These are phyloP conservation scores for Aureobasidium sp. DNA, from an alignment of 2,329 filamentous ascomycete species.

Conservation along the genomic window DNA sequence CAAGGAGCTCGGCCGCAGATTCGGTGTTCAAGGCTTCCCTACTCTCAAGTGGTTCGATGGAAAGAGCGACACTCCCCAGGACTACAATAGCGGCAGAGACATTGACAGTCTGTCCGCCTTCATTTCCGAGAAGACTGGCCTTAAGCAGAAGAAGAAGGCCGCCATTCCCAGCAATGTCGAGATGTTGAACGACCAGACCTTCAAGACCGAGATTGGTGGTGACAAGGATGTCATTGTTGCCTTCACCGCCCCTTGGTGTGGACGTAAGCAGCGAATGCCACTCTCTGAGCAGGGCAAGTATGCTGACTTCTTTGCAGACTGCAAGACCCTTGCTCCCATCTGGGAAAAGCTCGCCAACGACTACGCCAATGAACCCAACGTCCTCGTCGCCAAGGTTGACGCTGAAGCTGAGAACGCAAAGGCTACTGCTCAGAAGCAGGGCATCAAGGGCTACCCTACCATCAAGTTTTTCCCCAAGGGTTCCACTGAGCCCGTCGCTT, in stretches of 20 bases:
- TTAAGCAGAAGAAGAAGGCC: slow-evolving; percentile 70
- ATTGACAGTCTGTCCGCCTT: slow-evolving; percentile 77
- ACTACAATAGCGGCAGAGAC: slow-evolving; percentile 83
- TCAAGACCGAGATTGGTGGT: slow-evolving; percentile 68
- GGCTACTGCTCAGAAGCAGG: slow-evolving; percentile 65
- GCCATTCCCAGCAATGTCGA: slow-evolving; percentile 66
- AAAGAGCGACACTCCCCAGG: slow-evolving; percentile 74
- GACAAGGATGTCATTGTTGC: slow-evolving; percentile 90
- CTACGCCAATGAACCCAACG: slow-evolving; percentile 68
- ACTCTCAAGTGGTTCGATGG: slow-evolving; percentile 98
- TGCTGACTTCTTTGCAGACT: slow-evolving; percentile 55
- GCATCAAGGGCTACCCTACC: slow-evolving; percentile 82
- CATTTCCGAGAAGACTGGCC: slow-evolving; percentile 77
- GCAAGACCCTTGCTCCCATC: slow-evolving; percentile 83
- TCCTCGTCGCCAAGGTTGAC: slow-evolving; percentile 91
- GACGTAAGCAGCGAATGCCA: slow-evolving; percentile 57
- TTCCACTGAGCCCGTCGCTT: slow-evolving; percentile 62
- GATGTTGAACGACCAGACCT: slow-evolving; percentile 72
- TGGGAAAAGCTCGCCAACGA: slow-evolving; percentile 84
- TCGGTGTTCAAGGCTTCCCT: slow-evolving; percentile 88
- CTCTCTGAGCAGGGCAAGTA: slow-evolving; percentile 13
- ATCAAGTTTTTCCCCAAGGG: slow-evolving; percentile 97
- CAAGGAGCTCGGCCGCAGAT: slow-evolving; percentile 74
- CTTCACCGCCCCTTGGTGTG: slow-evolving; percentile 97
- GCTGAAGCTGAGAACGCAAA: slow-evolving; percentile 84